Evolutionary conservation across 2,329 filamentous ascomycete species (phyloP), one percentile per base, ranked within the genome.

Genomic region (Arthroderma sp.): DNA sequence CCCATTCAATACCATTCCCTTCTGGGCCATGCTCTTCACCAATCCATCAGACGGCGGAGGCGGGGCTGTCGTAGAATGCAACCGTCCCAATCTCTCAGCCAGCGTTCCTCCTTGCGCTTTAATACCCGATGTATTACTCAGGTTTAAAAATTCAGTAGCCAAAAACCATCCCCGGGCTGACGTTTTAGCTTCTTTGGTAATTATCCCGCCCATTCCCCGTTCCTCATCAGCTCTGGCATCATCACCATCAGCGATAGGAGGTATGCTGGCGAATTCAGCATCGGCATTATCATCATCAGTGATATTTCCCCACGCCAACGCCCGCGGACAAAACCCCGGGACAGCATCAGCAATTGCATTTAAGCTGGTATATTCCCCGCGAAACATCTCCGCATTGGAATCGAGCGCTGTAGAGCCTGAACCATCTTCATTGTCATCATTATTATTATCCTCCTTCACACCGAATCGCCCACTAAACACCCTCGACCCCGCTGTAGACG

Each of bases 361-460:
- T 44, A 95, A 76, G 2, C 85, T 93, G 41, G 77, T 75, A 58
- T 86, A 81, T 63, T 95, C 89, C 48, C 88, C 85, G 77, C 55
- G 53, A 50, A 63, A 60, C 61, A 65, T 66, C 40, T 64, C 58
- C 42, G 54, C 50, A 6, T 41, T 22, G 15, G 15, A 22, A 22
- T 22, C 15, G 15, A 22, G 15, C 15, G 3, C 15, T 22, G 15
- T 22, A 22, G 15, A 22, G 15, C 15, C 15, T 22, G 15, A 22
- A 22, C 67, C 59, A 43, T 60, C 52, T 44, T 50, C 22, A 32
- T 32, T 55, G 8, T 59, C 54, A 2, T 15, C 37, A 9, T 15
- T 15, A 22, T 15, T 15, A 22, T 39, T 29, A 29, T 29, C 15
- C 15, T 22, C 15, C 15, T 22, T 22, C 15, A 22, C 15, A 22